These are phyloP conservation scores for Coemansia sp. DNA, from an alignment of 192 early-diverging fungal species.

Conservation along the genomic window DNA sequence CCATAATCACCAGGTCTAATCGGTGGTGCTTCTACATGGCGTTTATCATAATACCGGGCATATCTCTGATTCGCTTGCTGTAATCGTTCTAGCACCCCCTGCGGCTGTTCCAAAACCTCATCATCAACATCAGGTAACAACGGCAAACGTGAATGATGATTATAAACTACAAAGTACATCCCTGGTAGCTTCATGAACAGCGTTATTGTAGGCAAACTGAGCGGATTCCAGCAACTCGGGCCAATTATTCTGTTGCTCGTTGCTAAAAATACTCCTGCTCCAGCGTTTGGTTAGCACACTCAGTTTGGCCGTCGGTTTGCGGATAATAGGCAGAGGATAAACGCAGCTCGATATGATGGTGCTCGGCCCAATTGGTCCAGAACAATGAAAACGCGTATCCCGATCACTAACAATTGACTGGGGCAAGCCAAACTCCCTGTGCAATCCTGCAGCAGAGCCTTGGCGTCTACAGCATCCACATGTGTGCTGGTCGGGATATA, in stretches of 20 bases:
- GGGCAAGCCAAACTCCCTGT: background rate
- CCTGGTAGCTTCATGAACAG: background rate
- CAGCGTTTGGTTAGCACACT: constrained; percentile 36
- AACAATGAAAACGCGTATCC: background rate
- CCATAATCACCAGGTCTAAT: background rate
- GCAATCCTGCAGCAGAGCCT: background rate
- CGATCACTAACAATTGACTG: constrained; percentile 2
- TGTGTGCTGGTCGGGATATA: background rate
- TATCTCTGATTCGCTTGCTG: background rate
- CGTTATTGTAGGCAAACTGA: constrained; percentile 56
- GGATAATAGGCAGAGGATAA: constrained; percentile 49
- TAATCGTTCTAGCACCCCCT: background rate
- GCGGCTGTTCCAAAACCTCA: background rate
- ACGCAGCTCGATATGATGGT: background rate
- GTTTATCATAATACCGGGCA: background rate
- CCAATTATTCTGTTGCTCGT: constrained; percentile 52
- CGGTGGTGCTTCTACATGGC: background rate
- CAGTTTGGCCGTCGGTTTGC: constrained; percentile 49
- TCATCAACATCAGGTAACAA: no score
- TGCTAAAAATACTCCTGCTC: constrained; percentile 36
- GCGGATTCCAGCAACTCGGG: constrained; percentile 27
- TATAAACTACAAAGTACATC: background rate
- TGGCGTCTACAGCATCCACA: background rate
- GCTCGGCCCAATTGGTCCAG: background rate
- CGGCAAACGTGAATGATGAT: background rate